These are phyloP conservation scores for Pharnaceum exiguum DNA, from an alignment of 148 eudicot species.

Conservation along the genomic window DNA sequence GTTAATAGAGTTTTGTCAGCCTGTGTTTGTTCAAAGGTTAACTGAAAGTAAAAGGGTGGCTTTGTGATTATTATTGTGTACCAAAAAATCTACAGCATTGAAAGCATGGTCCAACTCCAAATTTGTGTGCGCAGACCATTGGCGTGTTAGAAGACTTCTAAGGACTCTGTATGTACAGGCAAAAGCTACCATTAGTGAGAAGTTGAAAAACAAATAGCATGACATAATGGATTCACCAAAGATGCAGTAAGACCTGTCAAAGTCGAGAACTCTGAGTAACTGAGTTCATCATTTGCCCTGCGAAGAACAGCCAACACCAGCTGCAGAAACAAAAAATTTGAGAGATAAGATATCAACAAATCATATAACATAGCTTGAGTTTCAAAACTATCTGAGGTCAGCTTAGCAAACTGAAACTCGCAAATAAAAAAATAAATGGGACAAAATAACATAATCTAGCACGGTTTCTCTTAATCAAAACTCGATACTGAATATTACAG, in stretches of 20 bases:
- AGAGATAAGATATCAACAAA: not conserved
- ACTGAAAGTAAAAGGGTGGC: no score
- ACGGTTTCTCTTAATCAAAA: no score
- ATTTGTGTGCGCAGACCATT: conserved; percentile 42
- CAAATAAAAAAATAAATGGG: no score
- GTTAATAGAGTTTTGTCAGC: no score
- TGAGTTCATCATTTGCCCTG: conserved; percentile 55
- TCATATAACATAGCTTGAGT: no score
- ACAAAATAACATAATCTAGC: no score
- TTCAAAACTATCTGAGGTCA: no score
- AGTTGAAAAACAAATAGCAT: conserved; percentile 1
- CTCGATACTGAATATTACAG: no score
- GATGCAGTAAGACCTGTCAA: conserved; percentile 53
- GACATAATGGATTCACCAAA: conserved; percentile 3
- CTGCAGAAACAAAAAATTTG: conserved; percentile 34
- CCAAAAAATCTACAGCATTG: conserved; percentile 61
- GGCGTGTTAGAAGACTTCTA: conserved; percentile 56
- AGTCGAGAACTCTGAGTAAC: conserved; percentile 60
- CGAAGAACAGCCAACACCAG: conserved; percentile 85
- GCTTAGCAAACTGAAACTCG: no score
- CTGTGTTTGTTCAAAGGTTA: no score
- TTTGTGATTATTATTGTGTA: conserved; percentile 27
- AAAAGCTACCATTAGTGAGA: not conserved
- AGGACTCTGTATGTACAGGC: conserved; percentile 50
- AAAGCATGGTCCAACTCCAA: conserved; percentile 58